Base-by-base conservation (phyloP, 441 rosid genomes). In the Mallotus repandus region DNA sequence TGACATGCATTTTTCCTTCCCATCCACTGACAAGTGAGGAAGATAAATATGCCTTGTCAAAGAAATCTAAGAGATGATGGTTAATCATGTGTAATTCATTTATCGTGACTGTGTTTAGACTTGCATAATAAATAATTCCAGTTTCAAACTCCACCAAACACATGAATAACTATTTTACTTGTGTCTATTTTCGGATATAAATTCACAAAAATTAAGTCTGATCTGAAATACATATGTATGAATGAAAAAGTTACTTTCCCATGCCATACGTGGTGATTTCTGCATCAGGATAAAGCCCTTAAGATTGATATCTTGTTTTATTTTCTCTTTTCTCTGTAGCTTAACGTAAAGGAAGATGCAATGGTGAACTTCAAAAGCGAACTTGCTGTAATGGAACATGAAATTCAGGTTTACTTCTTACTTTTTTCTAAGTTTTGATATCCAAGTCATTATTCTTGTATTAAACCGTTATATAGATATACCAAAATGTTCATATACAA, bases 311-410 rank as follows among this genome's bases (percentile, higher is more conserved):
- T 29, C 32, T 29, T 29, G 63, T 48, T 63, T 77, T 56, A 14
- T 62, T 9, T 63, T 53, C 21, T 66, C 19, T 75, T 57, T 69
- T 63, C 69, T 71, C 54, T 70, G 60, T 88, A 94, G 97, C 82
- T 94, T n/a, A 76, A 77, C 62, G 77, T 68, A 21, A 81, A 81
- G 82, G 97, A 92, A 74, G 85, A 83, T 69, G 88, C 87, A 22
- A 71, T 94, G 72, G 72, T 80, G 56, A 84, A 78, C 84, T 89
- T 88, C 85, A 94, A 92, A 84, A 82, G 86, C 5, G 94, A 90
- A 57, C 91, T 94, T 80, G 93, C 97, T 63, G 81, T 85, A 49
- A 77, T 88, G 93, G 98, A 92, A 81, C 87, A 85, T 66, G 94
- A 92, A 82, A 72, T 88, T 77, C 89, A 92, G 98, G 98, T 93